Percentiles rank a stretch among this genome's conserved stretches.
Conservation (phyloP, 1,284 basidiomycete species). For the Boletus sp. region DNA sequence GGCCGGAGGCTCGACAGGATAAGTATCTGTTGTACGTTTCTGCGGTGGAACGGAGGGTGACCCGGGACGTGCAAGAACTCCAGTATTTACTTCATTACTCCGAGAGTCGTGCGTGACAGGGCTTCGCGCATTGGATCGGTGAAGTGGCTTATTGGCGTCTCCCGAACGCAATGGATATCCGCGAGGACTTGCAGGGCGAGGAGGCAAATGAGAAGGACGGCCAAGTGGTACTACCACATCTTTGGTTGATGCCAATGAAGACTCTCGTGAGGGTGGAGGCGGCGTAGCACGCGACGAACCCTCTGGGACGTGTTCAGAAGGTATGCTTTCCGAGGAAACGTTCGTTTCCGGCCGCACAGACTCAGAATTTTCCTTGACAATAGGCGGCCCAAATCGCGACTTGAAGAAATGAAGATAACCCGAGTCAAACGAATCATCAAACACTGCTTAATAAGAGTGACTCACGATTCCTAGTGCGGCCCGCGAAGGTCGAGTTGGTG, state of each 20-base stretch:
- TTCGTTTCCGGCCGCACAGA: conserved; percentile 2
- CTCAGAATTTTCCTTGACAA: conserved; percentile 23
- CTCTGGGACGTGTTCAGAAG: conserved; percentile 17
- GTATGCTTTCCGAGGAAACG: conserved; percentile 19
- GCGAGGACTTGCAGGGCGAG: conserved; percentile 22
- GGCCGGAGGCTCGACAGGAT: conserved; percentile 6
- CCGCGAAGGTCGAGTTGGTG: conserved; percentile 19
- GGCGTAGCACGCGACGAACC: conserved; percentile 23
- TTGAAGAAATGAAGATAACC: conserved; percentile 2
- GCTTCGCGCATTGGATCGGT: conserved; percentile 2
- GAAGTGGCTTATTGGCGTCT: conserved; percentile 5
- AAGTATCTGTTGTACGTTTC: conserved; percentile 10
- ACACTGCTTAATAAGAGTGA: background rate
- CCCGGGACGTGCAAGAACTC: conserved; percentile 5
- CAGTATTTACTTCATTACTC: conserved; percentile 9
- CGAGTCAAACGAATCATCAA: background rate
- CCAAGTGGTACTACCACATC: conserved; percentile 8
- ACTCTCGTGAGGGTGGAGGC: conserved; percentile 32
- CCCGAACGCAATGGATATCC: conserved; percentile 9
- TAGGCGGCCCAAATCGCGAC: conserved; percentile 34
- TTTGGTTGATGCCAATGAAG: conserved; percentile 23
- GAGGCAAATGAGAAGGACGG: conserved; percentile 23
- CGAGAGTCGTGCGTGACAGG: background rate
- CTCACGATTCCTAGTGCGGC: conserved; percentile 21
- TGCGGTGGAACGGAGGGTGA: conserved; percentile 6